A percentile compares a stretch with the other conserved stretches of the same genome.
phyloP scores from a whole-genome alignment of 2,329 filamentous ascomycete species.

The Hirsutella minnesotensis region DNA sequence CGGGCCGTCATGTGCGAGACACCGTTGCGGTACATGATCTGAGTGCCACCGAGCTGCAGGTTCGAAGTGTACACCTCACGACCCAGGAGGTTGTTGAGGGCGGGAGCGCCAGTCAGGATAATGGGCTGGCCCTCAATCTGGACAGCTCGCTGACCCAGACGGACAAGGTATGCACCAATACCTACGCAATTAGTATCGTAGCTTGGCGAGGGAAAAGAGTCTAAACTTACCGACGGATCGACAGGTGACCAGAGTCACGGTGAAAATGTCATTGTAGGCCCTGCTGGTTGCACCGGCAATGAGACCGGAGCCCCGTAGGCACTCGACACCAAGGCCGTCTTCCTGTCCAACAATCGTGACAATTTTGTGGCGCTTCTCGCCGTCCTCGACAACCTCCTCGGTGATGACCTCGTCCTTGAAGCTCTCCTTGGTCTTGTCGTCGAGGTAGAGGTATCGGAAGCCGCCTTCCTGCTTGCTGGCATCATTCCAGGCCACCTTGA shows the following conservation, averaged over 20 bases:
- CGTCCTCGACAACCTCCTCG: slow-evolving; percentile 73
- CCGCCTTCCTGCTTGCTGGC: slow-evolving; percentile 66
- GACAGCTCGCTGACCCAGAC: slow-evolving; percentile 94
- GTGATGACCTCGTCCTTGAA: slow-evolving; percentile 70
- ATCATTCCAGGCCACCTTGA: slow-evolving; percentile 96
- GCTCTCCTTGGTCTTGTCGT: slow-evolving; percentile 71
- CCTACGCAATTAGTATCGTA: slow-evolving; percentile 25
- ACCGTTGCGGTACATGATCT: slow-evolving; percentile 99
- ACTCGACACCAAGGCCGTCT: slow-evolving; percentile 95
- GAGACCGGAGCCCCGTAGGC: slow-evolving; percentile 88
- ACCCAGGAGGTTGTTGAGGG: slow-evolving; percentile 95
- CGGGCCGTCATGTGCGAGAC: slow-evolving; percentile 97
- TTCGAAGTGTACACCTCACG: slow-evolving; percentile 99
- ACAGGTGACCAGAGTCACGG: slow-evolving; percentile 92
- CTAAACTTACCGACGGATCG: slow-evolving; percentile 71
- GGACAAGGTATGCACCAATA: slow-evolving; percentile 98
- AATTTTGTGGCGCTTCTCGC: slow-evolving; percentile 88
- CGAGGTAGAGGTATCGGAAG: slow-evolving; percentile 96
- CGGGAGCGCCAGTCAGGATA: slow-evolving; percentile 92
- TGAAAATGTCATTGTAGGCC: slow-evolving; percentile 98
- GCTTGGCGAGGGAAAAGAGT: neutral
- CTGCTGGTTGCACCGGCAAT: slow-evolving; percentile 95
- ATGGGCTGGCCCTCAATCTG: slow-evolving; percentile 99
- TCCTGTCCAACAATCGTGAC: slow-evolving; percentile 86
- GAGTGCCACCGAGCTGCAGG: slow-evolving; percentile 97